Base-by-base conservation (phyloP, 805 yeast species). In the Wickerhamomyces bisporus region DNA sequence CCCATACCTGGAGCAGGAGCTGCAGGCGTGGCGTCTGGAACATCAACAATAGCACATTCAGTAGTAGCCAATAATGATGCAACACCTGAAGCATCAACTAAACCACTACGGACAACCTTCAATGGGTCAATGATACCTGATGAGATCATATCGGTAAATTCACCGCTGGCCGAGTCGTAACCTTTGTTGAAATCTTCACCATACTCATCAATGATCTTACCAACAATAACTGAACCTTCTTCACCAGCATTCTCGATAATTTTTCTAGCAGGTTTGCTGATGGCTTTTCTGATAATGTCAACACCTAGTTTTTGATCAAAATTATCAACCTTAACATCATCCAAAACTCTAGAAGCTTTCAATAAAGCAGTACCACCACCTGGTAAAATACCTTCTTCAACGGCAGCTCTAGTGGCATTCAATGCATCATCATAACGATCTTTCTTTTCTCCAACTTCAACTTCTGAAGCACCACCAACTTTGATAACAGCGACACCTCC, bases 321-420 rank as follows among this genome's bases (percentile, higher is more conserved):
- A 51, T 52, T 48, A 37, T 51, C 53, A 79, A 93, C 93, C 38
- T 75, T 82, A 43, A 85, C 79, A 65, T 80, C 76, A 58, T 79
- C 77, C 44, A 95, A 78, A 49, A 52, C 47, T 49, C 57, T 47
- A n/a, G 57, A 52, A 34, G 98, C 98, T 79, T 93, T 91, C 59
- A 89, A 77, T 64, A 91, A 76, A 45, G 98, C 98, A 52, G 98
- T 91, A 72, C 98, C 98, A 66, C 98, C 98, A 73, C 98, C 98
- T 64, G 98, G 98, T 53, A 91, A 76, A 61, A 93, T 93, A 73
- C 98, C 98, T 69, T 93, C 98, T 70, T 93, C 94, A 48, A 91
- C 98, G 49, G 98, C 98, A 46, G 98, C 98, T 71, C 98, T 87
- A 40, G 98, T 93, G 43, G 98, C 98, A 66, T 93, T 91, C 64